phyloP scores from a whole-genome alignment of 768 basidiomycete species.

The Agaricus sinodeliciosus region DNA sequence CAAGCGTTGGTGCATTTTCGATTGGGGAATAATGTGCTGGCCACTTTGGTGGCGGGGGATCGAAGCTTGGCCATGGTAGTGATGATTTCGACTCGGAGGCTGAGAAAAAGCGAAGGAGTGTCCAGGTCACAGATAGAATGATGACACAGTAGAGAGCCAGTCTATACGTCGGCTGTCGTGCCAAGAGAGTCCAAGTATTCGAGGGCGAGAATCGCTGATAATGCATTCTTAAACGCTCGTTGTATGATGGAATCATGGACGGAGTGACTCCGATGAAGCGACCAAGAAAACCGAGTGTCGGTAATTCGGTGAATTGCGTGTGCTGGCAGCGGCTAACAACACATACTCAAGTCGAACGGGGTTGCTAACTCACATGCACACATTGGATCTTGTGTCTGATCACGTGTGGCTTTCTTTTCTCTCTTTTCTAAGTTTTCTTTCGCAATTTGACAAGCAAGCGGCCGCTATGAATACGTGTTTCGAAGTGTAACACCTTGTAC shows the following conservation, averaged over 20 bases:
- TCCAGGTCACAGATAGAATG: slow-evolving; percentile 21
- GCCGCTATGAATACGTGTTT: no score
- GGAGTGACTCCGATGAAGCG: background rate
- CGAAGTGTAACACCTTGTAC: no score
- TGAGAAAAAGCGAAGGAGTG: slow-evolving; percentile 17
- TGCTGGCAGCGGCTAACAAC: no score
- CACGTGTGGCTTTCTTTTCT: no score
- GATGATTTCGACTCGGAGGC: slow-evolving; percentile 11
- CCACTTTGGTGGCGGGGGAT: slow-evolving; percentile 6
- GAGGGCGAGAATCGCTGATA: slow-evolving; percentile 6
- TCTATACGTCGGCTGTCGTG: slow-evolving; percentile 21
- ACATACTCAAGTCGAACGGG: no score
- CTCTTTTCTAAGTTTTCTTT: no score
- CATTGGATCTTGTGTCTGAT: no score
- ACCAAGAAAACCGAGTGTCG: no score
- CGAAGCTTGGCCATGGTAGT: slow-evolving; percentile 5
- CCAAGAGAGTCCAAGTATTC: slow-evolving; percentile 4
- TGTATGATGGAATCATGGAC: slow-evolving; percentile 2
- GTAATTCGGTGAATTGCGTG: no score
- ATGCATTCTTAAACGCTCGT: slow-evolving; percentile 6
- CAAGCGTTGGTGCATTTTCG: slow-evolving; percentile 20
- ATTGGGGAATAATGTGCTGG: slow-evolving; percentile 9
- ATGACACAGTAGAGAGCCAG: slow-evolving; percentile 24
- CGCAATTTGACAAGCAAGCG: no score
- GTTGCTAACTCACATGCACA: no score